Evolutionary conservation across 179 eudicot species (phyloP).

Genomic region (Silene noctiflora): DNA sequence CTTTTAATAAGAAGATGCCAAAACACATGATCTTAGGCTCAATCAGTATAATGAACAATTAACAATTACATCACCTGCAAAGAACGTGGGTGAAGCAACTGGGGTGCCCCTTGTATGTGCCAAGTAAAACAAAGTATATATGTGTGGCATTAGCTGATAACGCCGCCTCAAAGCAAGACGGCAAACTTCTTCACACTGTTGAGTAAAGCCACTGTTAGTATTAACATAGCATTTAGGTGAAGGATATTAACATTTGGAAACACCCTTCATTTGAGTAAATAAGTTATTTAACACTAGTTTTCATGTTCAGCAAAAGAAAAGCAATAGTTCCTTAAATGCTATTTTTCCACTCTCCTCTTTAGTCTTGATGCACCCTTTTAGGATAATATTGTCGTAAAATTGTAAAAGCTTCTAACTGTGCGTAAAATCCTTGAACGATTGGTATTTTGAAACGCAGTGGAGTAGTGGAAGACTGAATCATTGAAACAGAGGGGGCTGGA

Average conservation of each 20-base stretch:
- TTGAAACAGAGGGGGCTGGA: constrained; percentile 4
- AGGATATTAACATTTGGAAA: constrained; percentile 4
- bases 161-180: constrained; percentile 89
- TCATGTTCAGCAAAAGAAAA: constrained; percentile 1
- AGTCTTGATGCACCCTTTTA: neutral
- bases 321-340: neutral
- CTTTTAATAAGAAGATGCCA: constrained; percentile 9
- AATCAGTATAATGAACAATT: neutral
- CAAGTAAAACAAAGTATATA: constrained; percentile 86
- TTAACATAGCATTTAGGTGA: neutral
- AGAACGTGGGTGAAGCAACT: constrained; percentile 84
- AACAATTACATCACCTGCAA: constrained; percentile 56
- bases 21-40: constrained; percentile 2
- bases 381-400: neutral
- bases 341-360: neutral
- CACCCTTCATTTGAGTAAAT: neutral
- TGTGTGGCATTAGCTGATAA: constrained; percentile 83
- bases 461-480: neutral
- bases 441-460: neutral
- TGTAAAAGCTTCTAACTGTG: neutral
- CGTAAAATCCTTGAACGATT: neutral
- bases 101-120: constrained; percentile 88
- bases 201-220: constrained; percentile 25
- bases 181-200: constrained; percentile 92
- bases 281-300: neutral